Conservation (phyloP, 257 asterid species). For the Solanum microdontum region DNA sequence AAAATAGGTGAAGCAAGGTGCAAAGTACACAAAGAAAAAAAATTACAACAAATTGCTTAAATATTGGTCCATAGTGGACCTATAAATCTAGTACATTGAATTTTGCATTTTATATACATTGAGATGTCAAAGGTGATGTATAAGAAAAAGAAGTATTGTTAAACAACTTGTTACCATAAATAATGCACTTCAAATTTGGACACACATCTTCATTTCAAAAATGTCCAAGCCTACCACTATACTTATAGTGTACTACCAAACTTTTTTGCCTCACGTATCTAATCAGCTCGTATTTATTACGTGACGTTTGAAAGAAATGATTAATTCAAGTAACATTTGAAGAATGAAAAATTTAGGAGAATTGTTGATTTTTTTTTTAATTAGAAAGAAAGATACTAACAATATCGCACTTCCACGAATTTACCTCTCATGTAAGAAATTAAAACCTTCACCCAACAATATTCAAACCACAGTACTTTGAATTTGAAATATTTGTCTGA, state of each 20-base stretch:
- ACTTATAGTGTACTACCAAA: neutral
- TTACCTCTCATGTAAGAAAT: neutral
- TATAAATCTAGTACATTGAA: conserved; percentile 9
- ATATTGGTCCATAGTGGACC: neutral
- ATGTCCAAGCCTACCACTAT: neutral
- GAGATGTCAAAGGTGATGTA: neutral
- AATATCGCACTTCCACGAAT: neutral
- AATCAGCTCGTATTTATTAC: neutral
- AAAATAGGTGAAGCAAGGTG: neutral
- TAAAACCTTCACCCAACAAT: neutral
- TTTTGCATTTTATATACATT: neutral
- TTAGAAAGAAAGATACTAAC: neutral
- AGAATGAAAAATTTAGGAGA: too few species aligned
- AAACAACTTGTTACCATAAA: neutral
- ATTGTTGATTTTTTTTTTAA: too few species aligned
- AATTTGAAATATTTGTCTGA: neutral
- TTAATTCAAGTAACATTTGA: neutral
- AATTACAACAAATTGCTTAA: neutral
- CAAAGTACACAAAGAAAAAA: neutral
- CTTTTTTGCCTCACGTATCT: neutral
- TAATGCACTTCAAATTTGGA: neutral
- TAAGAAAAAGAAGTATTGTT: neutral
- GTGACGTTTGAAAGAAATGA: too few species aligned
- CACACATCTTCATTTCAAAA: neutral
- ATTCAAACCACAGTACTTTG: neutral